A percentile compares a stretch with the other conserved stretches of the same genome.
Conservation (phyloP, 352 stramenopile species). For the Globisporangium uncinulatum region DNA sequence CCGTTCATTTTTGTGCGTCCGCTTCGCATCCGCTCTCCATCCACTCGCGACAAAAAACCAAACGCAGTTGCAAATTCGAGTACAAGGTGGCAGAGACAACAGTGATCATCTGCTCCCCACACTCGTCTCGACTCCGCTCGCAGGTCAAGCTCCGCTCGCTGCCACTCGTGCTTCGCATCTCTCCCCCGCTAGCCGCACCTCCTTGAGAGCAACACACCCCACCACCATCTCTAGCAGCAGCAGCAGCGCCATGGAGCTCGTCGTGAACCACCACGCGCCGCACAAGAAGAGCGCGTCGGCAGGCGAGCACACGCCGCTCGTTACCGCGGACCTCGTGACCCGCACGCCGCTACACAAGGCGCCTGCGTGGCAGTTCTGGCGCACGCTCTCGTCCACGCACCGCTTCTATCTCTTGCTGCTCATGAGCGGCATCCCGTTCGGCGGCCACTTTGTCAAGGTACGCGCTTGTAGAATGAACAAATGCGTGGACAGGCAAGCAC, state of each 20-base stretch:
- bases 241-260: slow-evolving; percentile 5
- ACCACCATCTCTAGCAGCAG: background rate
- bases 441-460: slow-evolving; percentile 83
- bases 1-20: too few relatives aligned
- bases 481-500: background rate
- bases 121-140: too few relatives aligned
- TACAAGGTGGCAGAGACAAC: too few relatives aligned
- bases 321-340: slow-evolving; percentile 10
- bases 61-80: too few relatives aligned
- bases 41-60: too few relatives aligned
- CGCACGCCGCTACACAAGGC: slow-evolving; percentile 30
- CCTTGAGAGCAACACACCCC: background rate
- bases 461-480: background rate
- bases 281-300: background rate
- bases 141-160: too few relatives aligned
- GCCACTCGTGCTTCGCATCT: background rate
- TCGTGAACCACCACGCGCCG: background rate
- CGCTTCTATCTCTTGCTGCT: slow-evolving; percentile 80
- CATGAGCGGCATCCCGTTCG: slow-evolving; percentile 84
- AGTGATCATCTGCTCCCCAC: too few relatives aligned
- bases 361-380: slow-evolving; percentile 66
- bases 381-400: slow-evolving; percentile 49
- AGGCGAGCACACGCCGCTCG: slow-evolving; percentile 8
- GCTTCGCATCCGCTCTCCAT: too few relatives aligned
- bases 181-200: background rate